phyloP scores from a whole-genome alignment of 768 basidiomycete genomes.

The Boletus rubropictus region DNA sequence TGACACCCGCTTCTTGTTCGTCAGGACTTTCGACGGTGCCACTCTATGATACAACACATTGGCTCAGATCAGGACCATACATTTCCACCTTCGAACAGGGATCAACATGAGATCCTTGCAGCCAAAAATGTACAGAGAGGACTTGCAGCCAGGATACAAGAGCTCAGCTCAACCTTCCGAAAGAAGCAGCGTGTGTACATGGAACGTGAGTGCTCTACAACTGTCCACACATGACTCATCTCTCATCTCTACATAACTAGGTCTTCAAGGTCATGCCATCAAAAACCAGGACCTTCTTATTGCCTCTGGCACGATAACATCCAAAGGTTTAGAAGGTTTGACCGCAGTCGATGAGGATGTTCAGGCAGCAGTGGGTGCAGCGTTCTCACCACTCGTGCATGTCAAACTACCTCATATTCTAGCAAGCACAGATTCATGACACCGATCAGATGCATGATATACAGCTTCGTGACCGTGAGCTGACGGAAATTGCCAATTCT shows the following conservation, averaged over 20 bases:
- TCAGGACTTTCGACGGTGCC: constrained; percentile 39
- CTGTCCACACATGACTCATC: constrained; percentile 6
- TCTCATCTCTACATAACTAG: constrained; percentile 38
- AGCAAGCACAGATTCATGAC: constrained; percentile 34
- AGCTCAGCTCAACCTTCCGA: constrained; percentile 83
- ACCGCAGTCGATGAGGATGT: constrained; percentile 89
- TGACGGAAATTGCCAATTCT: constrained; percentile 85
- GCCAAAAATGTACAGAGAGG: constrained; percentile 94
- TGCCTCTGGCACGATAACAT: constrained; percentile 80
- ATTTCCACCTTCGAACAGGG: constrained; percentile 53
- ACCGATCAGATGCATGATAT: constrained; percentile 38
- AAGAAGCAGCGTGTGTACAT: constrained; percentile 98
- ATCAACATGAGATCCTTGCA: constrained; percentile 52
- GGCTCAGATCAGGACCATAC: constrained; percentile 49
- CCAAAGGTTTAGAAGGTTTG: constrained; percentile 77
- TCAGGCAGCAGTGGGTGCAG: constrained; percentile 63
- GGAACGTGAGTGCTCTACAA: constrained; percentile 68
- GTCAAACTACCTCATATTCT: constrained; percentile 8
- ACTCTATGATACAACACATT: constrained; percentile 63
- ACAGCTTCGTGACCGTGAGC: constrained; percentile 55
- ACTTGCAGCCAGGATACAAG: constrained; percentile 94
- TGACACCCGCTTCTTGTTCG: constrained; percentile 10
- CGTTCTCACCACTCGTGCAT: constrained; percentile 12
- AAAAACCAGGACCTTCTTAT: constrained; percentile 93
- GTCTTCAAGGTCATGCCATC: constrained; percentile 94